Conservation (phyloP, 164 flowering plant genomes). For the Magnolia sinica region DNA sequence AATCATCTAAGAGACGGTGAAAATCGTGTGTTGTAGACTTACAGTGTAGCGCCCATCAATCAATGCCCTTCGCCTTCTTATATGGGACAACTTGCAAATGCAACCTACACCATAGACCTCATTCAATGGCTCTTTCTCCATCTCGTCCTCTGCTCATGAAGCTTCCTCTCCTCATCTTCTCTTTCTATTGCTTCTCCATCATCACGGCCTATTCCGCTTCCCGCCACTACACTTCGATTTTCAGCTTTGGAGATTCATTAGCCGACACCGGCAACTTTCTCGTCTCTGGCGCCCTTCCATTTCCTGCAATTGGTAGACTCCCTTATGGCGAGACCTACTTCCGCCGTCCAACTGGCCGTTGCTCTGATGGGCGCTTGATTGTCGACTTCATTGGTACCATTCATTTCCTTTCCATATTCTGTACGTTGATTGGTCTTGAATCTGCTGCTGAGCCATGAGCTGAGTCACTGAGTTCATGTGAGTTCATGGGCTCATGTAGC, state of each 20-base stretch:
- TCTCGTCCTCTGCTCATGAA: not conserved
- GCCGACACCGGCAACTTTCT: slow-evolving; percentile 58
- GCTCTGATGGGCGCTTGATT: slow-evolving; percentile 55
- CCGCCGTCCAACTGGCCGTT: slow-evolving; percentile 44
- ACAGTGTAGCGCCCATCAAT: too few relatives aligned
- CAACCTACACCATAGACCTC: not conserved
- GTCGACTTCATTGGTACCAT: slow-evolving; percentile 53
- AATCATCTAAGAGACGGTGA: too few relatives aligned
- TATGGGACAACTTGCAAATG: too few relatives aligned
- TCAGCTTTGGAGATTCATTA: slow-evolving; percentile 56
- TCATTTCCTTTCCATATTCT: not conserved
- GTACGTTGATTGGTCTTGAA: too few relatives aligned
- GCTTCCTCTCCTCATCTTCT: not conserved
- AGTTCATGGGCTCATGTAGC: too few relatives aligned
- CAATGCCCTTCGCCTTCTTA: too few relatives aligned
- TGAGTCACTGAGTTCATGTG: too few relatives aligned
- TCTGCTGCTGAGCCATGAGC: too few relatives aligned
- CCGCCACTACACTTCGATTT: slow-evolving; percentile 33
- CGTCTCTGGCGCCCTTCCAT: slow-evolving; percentile 26
- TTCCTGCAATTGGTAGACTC: slow-evolving; percentile 29
- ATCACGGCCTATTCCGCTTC: slow-evolving; percentile 3
- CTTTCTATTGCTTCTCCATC: slow-evolving; percentile 6
- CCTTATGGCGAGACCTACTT: slow-evolving; percentile 60
- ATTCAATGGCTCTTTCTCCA: not conserved
- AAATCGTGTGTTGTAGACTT: too few relatives aligned